Evolutionary conservation across 192 early-diverging fungal genomes (phyloP).

Genomic region (Funneliformis geosporum): DNA sequence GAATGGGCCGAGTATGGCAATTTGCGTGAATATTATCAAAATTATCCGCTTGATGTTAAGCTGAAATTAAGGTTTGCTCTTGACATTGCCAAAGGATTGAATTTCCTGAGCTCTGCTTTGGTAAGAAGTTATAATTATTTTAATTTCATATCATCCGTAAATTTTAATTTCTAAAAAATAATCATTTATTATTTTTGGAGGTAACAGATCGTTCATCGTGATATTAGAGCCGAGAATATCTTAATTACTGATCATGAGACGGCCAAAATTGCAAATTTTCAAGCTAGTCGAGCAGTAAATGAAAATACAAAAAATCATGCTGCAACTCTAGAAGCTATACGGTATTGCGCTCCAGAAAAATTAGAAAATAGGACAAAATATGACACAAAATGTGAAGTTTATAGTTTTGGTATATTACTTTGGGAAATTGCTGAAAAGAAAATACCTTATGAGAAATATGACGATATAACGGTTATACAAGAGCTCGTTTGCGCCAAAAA

Average conservation of each 20-base stretch:
- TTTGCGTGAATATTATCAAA: not conserved
- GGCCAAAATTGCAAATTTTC: conserved; percentile 44
- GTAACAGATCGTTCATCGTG: conserved; percentile 20
- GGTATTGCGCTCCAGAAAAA: conserved; percentile 9
- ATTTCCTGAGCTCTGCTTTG: conserved; percentile 38
- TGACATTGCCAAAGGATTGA: conserved; percentile 4
- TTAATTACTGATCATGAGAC: not conserved
- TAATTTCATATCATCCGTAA: no score
- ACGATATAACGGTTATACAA: not conserved
- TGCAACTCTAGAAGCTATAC: not conserved
- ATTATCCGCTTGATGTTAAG: conserved; percentile 10
- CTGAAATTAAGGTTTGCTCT: conserved; percentile 41
- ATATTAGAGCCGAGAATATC: not conserved
- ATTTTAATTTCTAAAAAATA: no score
- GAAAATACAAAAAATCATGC: not conserved
- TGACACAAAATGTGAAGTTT: not conserved
- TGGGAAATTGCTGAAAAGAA: no score
- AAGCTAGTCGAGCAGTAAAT: not conserved
- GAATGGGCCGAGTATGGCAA: conserved; percentile 22
- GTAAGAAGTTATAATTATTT: no score
- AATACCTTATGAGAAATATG: not conserved
- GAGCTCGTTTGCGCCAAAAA: no score
- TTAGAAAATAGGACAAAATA: conserved; percentile 1
- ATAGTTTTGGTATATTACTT: no score
- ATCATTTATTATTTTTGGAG: no score